Percentiles rank a stretch among this genome's conserved stretches.
These are phyloP conservation scores for Xylaria sp. DNA, from an alignment of 2,329 filamentous ascomycete species.

Conservation along the genomic window DNA sequence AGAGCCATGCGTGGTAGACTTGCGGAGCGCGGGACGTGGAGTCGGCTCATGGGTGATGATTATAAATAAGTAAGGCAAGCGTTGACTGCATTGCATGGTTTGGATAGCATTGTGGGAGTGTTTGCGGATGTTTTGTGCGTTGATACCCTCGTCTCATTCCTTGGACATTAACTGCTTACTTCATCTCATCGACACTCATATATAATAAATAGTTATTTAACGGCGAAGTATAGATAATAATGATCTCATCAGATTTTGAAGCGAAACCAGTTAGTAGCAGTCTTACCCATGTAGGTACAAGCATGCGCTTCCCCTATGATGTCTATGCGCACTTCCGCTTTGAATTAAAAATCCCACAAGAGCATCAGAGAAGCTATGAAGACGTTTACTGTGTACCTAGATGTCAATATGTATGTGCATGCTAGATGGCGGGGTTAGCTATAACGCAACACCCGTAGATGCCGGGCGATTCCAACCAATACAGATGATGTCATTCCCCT, in stretches of 20 bases:
- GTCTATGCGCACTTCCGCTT: background rate
- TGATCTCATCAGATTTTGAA: background rate
- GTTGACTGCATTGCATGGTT: background rate
- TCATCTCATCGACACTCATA: background rate
- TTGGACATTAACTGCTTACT: background rate
- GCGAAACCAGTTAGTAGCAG: no score
- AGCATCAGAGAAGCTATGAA: no score
- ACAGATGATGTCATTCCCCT: constrained; percentile 26
- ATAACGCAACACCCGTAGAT: background rate
- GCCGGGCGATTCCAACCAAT: constrained; percentile 1
- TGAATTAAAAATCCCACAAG: no score
- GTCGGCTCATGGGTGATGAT: constrained; percentile 27
- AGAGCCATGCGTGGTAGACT: constrained; percentile 32
- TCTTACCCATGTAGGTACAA: no score
- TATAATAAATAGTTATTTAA: background rate
- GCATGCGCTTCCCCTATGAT: background rate
- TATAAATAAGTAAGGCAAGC: background rate
- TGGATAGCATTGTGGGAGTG: background rate
- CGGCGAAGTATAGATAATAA: background rate
- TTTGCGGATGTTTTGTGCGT: background rate
- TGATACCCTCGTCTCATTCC: constrained; percentile 12
- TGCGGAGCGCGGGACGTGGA: constrained; percentile 39
- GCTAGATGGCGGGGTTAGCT: constrained; percentile 14
- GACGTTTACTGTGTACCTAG: no score
- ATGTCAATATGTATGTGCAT: no score